Base-by-base conservation (phyloP, 2,329 filamentous ascomycete genomes). In the Fusarium sulawesiense region DNA sequence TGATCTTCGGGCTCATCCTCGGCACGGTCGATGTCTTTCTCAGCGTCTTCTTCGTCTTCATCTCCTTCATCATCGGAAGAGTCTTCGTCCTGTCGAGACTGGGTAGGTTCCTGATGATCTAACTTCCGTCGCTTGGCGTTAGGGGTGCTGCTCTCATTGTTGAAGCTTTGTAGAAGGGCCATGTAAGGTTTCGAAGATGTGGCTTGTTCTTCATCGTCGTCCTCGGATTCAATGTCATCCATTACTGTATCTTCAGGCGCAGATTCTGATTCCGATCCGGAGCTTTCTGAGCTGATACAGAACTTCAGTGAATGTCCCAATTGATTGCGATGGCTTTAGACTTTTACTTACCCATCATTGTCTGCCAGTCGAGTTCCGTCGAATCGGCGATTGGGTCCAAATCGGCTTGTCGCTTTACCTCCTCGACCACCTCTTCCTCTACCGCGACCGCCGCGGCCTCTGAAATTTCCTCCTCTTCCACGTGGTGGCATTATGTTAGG, bases 91-190 rank as follows among this genome's bases (percentile, higher is more conserved):
- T 53, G 56, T 64, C 72, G 57, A 50, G 71, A 56, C 56, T 73
- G 55, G 48, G 73, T 42, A 37, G 62, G 45, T 53, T 73, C 70
- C 48, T 64, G 67, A 51, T 85, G 82, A 25, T 84, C 83, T 11
- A 90, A 68, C 73, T 90, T 91, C 59, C 88, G 83, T 76, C 87
- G 83, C 75, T 91, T 91, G 2, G 85, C 79, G 44, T 81, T 83
- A 4, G 83, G 84, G 5, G 76, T 79, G 23, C 78, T 75, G 6
- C 82, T 80, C 27, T 85, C 83, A 4, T 83, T 80, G 50, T 82
- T 81, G 50, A 91, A 80, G 61, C 86, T 89, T 73, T 89, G 84
- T 73, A 91, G 81, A 9, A 91, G 80, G 10, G 86, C 81, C 78
- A 85, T 81, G 68, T 91, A 91, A 6, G 89, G 85, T 30, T 83